Evolutionary conservation across 2,329 filamentous ascomycete genomes (phyloP), one percentile per base, ranked within the genome.

Genomic region (Hirsutella minnesotensis): DNA sequence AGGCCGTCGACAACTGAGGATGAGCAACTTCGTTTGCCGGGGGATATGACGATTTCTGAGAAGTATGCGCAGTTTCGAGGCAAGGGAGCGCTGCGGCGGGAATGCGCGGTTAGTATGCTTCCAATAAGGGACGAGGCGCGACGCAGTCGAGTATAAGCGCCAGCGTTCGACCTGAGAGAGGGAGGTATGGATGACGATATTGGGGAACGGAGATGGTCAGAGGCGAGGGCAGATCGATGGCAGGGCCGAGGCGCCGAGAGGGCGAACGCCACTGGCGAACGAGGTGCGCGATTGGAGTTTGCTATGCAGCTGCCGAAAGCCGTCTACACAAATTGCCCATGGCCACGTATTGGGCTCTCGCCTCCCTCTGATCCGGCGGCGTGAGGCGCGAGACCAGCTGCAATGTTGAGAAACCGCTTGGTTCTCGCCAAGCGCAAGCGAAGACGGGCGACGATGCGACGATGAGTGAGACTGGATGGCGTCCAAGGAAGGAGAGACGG

Each of bases 301-400:
- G 40, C 40, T 19, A 20, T 29, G 40, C 31, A 34, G 40, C 29
- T 36, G 40, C 34, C 19, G 15, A 34, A 41, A 24, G 40, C 34
- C 10, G 31, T 16, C 40, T 10, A 34, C 40, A 22, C 40, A 36
- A 29, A 36, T 30, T 18, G 40, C 31, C 29, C 20, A 35, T 35
- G 41, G 30, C 41, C 38, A 33, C 29, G 30, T 31, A 24, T 33
- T 29, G n/a, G 20, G 18, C n/a, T 20, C 16, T 29, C 20, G 36
- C 20, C 19, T 33, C 31, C 16, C 33, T 5, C 18, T 18, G 15
- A 9, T n/a, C 9, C 15, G 15, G 9, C 7, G 12, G 24, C 24
- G 24, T 27, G 24, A 27, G 24, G 24, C 24, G 24, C 7, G 24
- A 27, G 24, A 12, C 24, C 24, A 27, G 24, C 24, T 7, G 24